Percentiles rank a stretch among this genome's conserved stretches.
Evolutionary conservation across 305 asterid genomes (phyloP).

Genomic region (Fraxinus angustifolia): DNA sequence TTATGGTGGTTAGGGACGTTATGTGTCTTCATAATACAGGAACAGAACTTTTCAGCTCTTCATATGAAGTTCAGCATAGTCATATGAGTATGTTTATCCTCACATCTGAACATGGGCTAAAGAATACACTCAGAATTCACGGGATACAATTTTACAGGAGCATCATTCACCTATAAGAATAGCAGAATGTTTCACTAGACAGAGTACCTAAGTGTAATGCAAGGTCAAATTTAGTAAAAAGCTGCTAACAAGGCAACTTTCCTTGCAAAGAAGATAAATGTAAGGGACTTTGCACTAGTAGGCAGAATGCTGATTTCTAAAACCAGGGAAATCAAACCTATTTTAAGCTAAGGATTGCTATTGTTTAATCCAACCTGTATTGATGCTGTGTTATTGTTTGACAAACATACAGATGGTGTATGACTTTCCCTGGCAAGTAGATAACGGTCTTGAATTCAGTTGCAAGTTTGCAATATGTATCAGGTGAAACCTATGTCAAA

Average conservation of each 20-base stretch:
- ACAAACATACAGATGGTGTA: not conserved
- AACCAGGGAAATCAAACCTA: slow-evolving; percentile 6
- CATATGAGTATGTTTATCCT: not conserved
- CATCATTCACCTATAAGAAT: not conserved
- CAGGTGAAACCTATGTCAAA: not conserved
- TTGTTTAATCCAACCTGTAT: not conserved
- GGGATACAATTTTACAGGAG: not conserved
- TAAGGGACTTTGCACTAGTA: not conserved
- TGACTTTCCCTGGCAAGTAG: not conserved
- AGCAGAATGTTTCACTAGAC: not conserved
- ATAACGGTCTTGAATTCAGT: not conserved
- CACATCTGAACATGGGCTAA: not conserved
- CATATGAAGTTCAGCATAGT: not conserved
- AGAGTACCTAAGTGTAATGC: slow-evolving; percentile 1
- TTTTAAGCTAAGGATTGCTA: not conserved
- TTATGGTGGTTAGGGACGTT: not conserved
- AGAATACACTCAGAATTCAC: not conserved
- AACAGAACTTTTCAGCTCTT: not conserved
- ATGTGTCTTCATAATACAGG: not conserved
- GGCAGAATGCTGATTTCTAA: not conserved
- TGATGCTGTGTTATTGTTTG: not conserved
- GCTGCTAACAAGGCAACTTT: not conserved
- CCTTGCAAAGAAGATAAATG: not conserved
- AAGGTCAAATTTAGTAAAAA: slow-evolving; percentile 6
- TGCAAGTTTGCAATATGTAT: not conserved